Base-by-base conservation (phyloP, 1,284 basidiomycete genomes). In the Sporisorium sorghi region DNA sequence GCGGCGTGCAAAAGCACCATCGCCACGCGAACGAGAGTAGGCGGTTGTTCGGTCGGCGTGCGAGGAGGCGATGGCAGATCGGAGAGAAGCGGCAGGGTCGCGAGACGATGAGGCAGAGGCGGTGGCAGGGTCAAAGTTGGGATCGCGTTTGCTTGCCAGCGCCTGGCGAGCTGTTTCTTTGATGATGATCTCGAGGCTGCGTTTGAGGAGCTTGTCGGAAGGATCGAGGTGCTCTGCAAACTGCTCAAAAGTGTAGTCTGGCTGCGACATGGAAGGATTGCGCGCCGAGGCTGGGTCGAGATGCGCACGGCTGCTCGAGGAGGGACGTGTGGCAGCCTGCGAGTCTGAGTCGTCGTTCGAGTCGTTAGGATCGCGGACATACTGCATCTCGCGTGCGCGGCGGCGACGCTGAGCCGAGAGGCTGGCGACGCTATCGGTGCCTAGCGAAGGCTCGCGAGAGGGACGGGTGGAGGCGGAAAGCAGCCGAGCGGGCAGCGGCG, bases 201-300 rank as follows among this genome's bases (percentile, higher is more conserved):
- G 62, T 33, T 71, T 67, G 14, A 77, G 52, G 9, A 73, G 55
- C 33, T 73, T 73, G 50, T 75, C 69, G 47, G 65, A 51, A 5
- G 65, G 68, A 37, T 77, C 73, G 26, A 77, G 69, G 24, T 77
- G 53, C 24, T 75, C 61, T 21, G 55, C 64, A 23, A 77, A 66
- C 46, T 77, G 76, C 53, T 77, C 76, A 50, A 71, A 77, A 12
- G 76, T 75, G 43, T 64, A 72, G 49, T 68, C 73, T 11, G 73
- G 62, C 42, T 64, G 61, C 9, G 60, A 64, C 58, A 68, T 58
- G 48, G 43, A 19, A 17, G 54, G 65, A 23, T 28, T 53, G 23
- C 51, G 47, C 2, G 58, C 58, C 23, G 58, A 62, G 11, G 66
- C 23, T 33, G 71, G 55, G 23, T 64, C 63, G 19, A 68, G 64